Conservation (phyloP, 106 monocot genomes). For the Allium sativum region DNA sequence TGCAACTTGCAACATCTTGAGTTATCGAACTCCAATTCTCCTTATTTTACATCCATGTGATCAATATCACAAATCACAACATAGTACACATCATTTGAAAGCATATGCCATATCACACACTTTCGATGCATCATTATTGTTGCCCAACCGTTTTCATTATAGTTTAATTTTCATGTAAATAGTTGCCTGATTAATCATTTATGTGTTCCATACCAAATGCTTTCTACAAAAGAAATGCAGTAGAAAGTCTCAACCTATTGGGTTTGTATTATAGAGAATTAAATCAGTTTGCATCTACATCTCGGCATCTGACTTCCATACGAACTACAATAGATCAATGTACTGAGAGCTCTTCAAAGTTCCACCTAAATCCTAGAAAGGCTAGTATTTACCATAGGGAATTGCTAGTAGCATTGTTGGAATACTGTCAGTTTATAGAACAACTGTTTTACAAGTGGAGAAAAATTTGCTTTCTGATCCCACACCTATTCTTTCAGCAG, state of each 20-base stretch:
- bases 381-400: conserved; percentile 67
- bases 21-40: too few species aligned
- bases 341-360: conserved; percentile 4
- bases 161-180: too few species aligned
- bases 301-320: conserved; percentile 64
- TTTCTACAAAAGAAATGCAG: conserved; percentile 45
- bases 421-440: conserved; percentile 79
- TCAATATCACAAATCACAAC: too few species aligned
- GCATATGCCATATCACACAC: too few species aligned
- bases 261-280: conserved; percentile 96
- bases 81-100: too few species aligned
- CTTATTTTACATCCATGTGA: too few species aligned
- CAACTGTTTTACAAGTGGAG: conserved; percentile 86
- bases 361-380: conserved; percentile 18
- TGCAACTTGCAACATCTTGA: too few species aligned
- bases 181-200: background rate
- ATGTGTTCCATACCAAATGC: background rate
- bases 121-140: too few species aligned
- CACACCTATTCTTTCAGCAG: too few species aligned
- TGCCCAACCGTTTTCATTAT: too few species aligned
- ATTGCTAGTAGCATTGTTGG: conserved; percentile 92
- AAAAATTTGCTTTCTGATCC: too few species aligned
- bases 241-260: conserved; percentile 67
- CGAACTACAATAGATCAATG: conserved; percentile 11
- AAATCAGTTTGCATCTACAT: conserved; percentile 56